phyloP scores from a whole-genome alignment of 352 stramenopile species.

The Globisporangium spinosum region DNA sequence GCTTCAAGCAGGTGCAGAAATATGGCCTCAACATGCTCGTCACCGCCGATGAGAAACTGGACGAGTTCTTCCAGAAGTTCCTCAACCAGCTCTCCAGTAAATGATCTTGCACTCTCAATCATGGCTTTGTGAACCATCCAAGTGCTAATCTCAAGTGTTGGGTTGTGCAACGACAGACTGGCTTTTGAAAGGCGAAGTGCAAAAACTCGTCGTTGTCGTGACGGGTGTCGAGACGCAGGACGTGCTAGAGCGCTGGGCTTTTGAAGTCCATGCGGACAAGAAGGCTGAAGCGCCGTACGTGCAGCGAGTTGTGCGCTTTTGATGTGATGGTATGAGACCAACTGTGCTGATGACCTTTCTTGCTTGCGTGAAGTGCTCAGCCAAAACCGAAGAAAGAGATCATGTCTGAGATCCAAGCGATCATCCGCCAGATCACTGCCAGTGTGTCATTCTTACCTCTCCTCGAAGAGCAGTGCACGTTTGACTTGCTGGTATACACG shows the following conservation, averaged over 20 bases:
- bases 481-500: conserved; percentile 99
- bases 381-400: conserved; percentile 92
- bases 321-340: background rate
- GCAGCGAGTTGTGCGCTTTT: background rate
- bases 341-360: background rate
- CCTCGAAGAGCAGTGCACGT: conserved; percentile 96
- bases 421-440: conserved; percentile 99
- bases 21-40: conserved; percentile 99
- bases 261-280: conserved; percentile 91
- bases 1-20: conserved; percentile 96
- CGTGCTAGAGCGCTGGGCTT: conserved; percentile 98
- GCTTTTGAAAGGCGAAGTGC: conserved; percentile 93
- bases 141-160: background rate
- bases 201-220: conserved; percentile 97
- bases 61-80: conserved; percentile 94
- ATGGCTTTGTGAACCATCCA: background rate
- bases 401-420: conserved; percentile 98
- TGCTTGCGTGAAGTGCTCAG: conserved; percentile 19
- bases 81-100: conserved; percentile 87
- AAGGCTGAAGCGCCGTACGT: conserved; percentile 33
- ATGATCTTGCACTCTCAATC: conserved; percentile 9
- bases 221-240: conserved; percentile 95
- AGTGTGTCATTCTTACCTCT: conserved; percentile 98
- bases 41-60: conserved; percentile 94
- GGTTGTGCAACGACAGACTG: conserved; percentile 61